Conservation (phyloP, 2,329 filamentous ascomycete species). For the Trichoderma sp. region DNA sequence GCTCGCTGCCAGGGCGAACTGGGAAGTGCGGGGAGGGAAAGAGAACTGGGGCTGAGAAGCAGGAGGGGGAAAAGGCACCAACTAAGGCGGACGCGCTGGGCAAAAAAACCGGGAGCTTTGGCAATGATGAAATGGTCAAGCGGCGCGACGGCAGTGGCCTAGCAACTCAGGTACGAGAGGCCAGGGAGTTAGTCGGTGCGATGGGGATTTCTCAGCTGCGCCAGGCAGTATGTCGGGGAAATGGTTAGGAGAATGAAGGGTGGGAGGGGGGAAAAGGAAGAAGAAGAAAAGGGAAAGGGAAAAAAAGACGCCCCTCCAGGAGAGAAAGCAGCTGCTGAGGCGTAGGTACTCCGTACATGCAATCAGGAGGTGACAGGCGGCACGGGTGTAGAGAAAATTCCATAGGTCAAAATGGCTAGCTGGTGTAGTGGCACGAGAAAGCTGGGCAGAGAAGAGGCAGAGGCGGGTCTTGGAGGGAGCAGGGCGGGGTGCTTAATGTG, state of each 20-base stretch:
- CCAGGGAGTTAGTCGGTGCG: neutral
- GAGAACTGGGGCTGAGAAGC: conserved; percentile 12
- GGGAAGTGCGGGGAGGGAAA: conserved; percentile 19
- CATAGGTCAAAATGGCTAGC: conserved; percentile 19
- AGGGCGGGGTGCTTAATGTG: conserved; percentile 22
- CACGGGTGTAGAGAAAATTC: conserved; percentile 18
- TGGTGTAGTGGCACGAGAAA: conserved; percentile 20
- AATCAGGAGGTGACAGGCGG: conserved; percentile 22
- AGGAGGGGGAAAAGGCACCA: conserved; percentile 16
- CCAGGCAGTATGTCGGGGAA: conserved; percentile 27
- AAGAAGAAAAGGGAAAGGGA: neutral
- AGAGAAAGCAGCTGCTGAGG: conserved; percentile 19
- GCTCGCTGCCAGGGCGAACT: conserved; percentile 18
- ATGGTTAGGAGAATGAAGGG: conserved; percentile 8
- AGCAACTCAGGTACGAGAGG: neutral
- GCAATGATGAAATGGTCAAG: conserved; percentile 7
- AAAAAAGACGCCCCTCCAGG: conserved; percentile 14
- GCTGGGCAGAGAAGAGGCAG: conserved; percentile 18
- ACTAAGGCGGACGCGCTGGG: conserved; percentile 12
- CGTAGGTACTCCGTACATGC: conserved; percentile 26
- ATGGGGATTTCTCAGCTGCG: conserved; percentile 24
- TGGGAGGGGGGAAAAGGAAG: neutral
- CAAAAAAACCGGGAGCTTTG: conserved; percentile 17
- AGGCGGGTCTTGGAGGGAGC: conserved; percentile 20
- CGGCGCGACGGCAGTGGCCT: conserved; percentile 10